phyloP scores from a whole-genome alignment of 192 early-diverging fungal genomes.

The Linnemannia exigua region DNA sequence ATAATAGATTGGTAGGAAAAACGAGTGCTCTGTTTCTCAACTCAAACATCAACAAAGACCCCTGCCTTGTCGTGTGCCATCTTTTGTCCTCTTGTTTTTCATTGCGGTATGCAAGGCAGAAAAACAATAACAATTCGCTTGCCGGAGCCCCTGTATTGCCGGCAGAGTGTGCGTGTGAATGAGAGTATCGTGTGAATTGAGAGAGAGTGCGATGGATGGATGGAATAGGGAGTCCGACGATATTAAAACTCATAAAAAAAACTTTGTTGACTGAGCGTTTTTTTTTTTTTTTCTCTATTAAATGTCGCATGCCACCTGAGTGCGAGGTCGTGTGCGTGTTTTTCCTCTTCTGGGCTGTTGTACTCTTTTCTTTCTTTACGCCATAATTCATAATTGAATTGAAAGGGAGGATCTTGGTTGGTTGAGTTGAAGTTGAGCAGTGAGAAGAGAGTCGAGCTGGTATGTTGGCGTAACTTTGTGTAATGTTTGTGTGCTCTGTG shows the following conservation, averaged over 20 bases:
- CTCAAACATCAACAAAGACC: background rate
- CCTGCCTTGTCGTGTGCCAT: background rate
- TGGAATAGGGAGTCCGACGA: conserved; percentile 5
- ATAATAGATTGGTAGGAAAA: background rate
- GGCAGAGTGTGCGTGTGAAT: background rate
- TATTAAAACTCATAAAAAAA: conserved; percentile 6
- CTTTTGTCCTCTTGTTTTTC: background rate
- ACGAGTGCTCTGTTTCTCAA: background rate
- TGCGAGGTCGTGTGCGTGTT: conserved; percentile 5
- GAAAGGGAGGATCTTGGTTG: background rate
- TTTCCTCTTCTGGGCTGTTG: background rate
- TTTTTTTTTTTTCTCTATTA: background rate
- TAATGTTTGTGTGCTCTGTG: conserved; percentile 6
- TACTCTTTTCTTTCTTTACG: conserved; percentile 5
- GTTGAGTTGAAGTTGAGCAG: background rate
- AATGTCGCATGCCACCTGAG: background rate
- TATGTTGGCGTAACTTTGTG: conserved; percentile 7
- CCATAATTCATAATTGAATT: background rate
- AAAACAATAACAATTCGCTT: background rate
- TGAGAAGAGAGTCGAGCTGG: background rate
- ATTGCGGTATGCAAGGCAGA: background rate
- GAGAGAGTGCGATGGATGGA: background rate
- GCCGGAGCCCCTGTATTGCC: background rate
- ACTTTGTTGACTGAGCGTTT: background rate
- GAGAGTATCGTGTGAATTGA: background rate